Percentiles rank a stretch among this genome's conserved stretches.
Evolutionary conservation across 2,329 filamentous ascomycete species (phyloP).

Genomic region (Penicillium thymicola): DNA sequence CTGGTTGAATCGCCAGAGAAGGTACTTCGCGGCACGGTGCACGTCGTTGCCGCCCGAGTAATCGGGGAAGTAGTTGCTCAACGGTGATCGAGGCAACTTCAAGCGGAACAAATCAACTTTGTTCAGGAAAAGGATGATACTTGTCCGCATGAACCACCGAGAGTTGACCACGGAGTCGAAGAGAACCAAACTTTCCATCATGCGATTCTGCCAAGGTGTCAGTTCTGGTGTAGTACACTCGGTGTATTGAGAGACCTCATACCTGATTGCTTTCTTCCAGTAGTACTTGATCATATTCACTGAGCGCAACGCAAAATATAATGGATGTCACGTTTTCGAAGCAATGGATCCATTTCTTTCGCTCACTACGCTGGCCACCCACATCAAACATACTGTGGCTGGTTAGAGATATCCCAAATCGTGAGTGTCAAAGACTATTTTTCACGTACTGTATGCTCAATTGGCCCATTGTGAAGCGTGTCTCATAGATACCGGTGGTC

Average conservation of each 20-base stretch:
- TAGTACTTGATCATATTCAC: constrained; percentile 96
- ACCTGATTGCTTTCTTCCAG: constrained; percentile 97
- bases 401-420: constrained; percentile 24
- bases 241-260: constrained; percentile 33
- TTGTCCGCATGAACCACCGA: constrained; percentile 97
- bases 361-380: constrained; percentile 90
- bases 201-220: constrained; percentile 73
- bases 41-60: constrained; percentile 98
- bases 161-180: constrained; percentile 99
- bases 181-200: constrained; percentile 96
- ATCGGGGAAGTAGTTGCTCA: constrained; percentile 95
- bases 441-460: constrained; percentile 92
- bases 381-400: constrained; percentile 92
- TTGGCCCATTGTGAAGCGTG: constrained; percentile 96
- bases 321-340: constrained; percentile 99
- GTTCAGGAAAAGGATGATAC: constrained; percentile 97
- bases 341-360: constrained; percentile 99
- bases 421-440: background rate
- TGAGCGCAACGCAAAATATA: constrained; percentile 97
- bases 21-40: constrained; percentile 95
- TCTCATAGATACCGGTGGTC: constrained; percentile 98
- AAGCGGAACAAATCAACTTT: constrained; percentile 98
- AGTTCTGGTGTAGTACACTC: background rate
- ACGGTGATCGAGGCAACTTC: constrained; percentile 82
- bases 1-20: constrained; percentile 98